phyloP scores from a whole-genome alignment of 441 rosid genomes.

The Arabidopsis lyrata region DNA sequence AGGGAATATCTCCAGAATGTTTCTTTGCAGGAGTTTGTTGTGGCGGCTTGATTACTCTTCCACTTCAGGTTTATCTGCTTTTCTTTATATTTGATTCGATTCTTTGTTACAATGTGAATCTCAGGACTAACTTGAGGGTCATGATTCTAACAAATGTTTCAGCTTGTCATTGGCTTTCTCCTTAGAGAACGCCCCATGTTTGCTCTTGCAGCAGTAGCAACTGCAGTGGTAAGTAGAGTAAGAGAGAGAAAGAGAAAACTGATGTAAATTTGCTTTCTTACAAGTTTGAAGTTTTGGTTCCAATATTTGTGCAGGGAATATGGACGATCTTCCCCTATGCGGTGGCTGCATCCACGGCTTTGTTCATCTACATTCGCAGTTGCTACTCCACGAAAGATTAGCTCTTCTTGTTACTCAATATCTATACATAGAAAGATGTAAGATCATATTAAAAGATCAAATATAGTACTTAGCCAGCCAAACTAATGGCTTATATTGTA shows the following conservation, averaged over 20 bases:
- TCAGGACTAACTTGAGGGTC: not conserved
- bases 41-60: conserved; percentile 88
- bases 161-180: conserved; percentile 78
- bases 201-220: conserved; percentile 82
- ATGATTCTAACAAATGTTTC: conserved; percentile 25
- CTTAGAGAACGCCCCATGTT: conserved; percentile 76
- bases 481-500: not conserved
- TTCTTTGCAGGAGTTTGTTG: conserved; percentile 95
- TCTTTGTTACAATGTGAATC: too few species aligned
- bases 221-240: conserved; percentile 65
- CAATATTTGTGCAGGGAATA: conserved; percentile 58
- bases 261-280: conserved; percentile 9
- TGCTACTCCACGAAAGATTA: conserved; percentile 26
- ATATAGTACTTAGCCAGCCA: not conserved
- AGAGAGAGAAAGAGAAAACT: not conserved
- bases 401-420: conserved; percentile 3
- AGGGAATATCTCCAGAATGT: conserved; percentile 79
- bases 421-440: conserved; percentile 21
- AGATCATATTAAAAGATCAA: conserved; percentile 5
- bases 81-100: not conserved
- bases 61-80: conserved; percentile 62
- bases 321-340: conserved; percentile 84
- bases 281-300: conserved; percentile 23
- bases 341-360: conserved; percentile 73
- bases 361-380: conserved; percentile 57